Base-by-base conservation (phyloP, 2,329 filamentous ascomycete genomes). In the Leptographium radiaticola region DNA sequence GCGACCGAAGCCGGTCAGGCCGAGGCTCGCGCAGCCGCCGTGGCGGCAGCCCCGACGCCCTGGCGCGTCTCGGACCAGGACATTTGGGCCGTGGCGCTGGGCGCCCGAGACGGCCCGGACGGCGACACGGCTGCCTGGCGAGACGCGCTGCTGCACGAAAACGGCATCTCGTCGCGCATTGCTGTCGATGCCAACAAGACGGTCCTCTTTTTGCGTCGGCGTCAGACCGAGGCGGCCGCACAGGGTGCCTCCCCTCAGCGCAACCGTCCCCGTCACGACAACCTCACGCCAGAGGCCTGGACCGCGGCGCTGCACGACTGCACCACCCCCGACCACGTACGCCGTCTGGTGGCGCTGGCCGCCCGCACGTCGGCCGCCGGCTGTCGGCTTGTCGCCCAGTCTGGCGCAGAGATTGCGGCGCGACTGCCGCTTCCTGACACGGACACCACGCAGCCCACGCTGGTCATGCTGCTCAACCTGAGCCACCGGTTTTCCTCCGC, bases 1-100 rank as follows among this genome's bases (percentile, higher is more conserved):
- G 61, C 68, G 47, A 36, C 54, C 2, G 58, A 64, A 48, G 60
- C 59, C 30, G 10, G 49, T 13, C 31, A 38, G 12, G 54, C 56
- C 16, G 56, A 61, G 18, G 31, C 25, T 16, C 54, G 56, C 30
- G 47, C 55, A 46, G 33, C 50, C 5, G 33, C 49, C 10, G 39
- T 44, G 13, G 43, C 51, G 16, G n/a, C 36, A 12, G 15, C 43
- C n/a, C 31, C 46, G n/a, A 62, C 61, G 53, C 58, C 65, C 25
- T 73, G 70, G 70, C 67, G 66, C 39, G 65, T 75, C 40, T 65
- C 62, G n/a, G 64, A 69, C 48, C 61, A 69, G 48, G 75, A 77
- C 58, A 56, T 77, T 25, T 61, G 76, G 52, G 68, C 67, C 11
- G 64, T 63, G 16, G 68, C 70, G 15, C 62, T 76, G 10, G 42